Evolutionary conservation across 139 green algal genomes (phyloP).

Genomic region (Tetraselmis chui): DNA sequence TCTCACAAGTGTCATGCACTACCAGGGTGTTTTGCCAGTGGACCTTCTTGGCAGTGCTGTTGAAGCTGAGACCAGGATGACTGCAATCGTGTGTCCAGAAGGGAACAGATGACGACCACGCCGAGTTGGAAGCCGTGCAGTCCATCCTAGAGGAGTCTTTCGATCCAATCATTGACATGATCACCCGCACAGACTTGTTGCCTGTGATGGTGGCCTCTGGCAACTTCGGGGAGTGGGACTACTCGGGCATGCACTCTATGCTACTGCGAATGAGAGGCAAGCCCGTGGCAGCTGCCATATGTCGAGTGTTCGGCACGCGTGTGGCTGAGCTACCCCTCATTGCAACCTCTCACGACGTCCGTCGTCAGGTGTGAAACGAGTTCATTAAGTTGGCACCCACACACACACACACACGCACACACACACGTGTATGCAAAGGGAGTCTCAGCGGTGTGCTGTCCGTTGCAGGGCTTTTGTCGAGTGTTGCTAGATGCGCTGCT

Average conservation of each 20-base stretch:
- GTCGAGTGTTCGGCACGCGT: slow-evolving; percentile 70
- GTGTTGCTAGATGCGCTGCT: slow-evolving; percentile 54
- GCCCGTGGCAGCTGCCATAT: slow-evolving; percentile 60
- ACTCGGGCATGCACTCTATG: slow-evolving; percentile 72
- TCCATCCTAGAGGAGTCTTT: slow-evolving; percentile 62
- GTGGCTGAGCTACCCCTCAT: slow-evolving; percentile 87
- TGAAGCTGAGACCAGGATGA: too few species aligned
- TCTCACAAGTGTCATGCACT: too few species aligned
- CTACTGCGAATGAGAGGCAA: slow-evolving; percentile 62
- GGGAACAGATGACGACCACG: too few species aligned
- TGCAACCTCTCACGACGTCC: slow-evolving; percentile 58
- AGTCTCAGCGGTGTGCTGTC: neutral
- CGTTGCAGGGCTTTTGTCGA: slow-evolving; percentile 55
- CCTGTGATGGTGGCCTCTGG: slow-evolving; percentile 61
- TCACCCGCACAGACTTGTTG: slow-evolving; percentile 71
- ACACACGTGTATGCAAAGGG: neutral
- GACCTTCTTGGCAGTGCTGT: too few species aligned
- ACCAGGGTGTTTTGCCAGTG: too few species aligned
- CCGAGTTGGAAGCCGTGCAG: slow-evolving; percentile 8
- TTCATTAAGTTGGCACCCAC: too few species aligned
- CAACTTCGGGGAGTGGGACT: slow-evolving; percentile 68
- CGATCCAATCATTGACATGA: slow-evolving; percentile 80
- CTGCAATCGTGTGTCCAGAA: too few species aligned
- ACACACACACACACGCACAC: slow-evolving; percentile 7
- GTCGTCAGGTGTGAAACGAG: slow-evolving; percentile 27